phyloP scores from a whole-genome alignment of 1,284 basidiomycete species.

The Cutaneotrichosporon cutaneum region DNA sequence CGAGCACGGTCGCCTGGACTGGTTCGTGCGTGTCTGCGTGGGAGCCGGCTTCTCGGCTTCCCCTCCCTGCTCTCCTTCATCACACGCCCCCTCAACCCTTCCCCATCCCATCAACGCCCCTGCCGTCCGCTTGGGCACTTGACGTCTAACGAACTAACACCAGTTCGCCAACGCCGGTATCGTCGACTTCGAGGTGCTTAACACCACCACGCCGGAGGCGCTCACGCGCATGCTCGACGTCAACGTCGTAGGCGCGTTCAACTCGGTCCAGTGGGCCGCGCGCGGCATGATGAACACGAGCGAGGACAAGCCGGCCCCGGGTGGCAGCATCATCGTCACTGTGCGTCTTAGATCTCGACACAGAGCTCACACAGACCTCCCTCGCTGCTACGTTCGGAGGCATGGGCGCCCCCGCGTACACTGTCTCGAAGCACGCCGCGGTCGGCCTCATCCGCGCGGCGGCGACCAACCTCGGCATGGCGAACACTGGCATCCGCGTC shows the following conservation, averaged over 20 bases:
- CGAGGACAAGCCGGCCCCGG: slow-evolving; percentile 15
- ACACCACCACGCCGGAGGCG: slow-evolving; percentile 11
- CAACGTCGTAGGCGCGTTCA: slow-evolving; percentile 24
- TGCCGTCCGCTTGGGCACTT: too few relatives aligned
- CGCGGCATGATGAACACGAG: slow-evolving; percentile 22
- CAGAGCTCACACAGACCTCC: slow-evolving; percentile 12
- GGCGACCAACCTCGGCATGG: slow-evolving; percentile 18
- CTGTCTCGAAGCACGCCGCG: slow-evolving; percentile 20
- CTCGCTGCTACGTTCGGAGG: slow-evolving; percentile 17
- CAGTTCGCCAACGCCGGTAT: slow-evolving; percentile 25
- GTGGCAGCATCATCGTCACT: slow-evolving; percentile 23
- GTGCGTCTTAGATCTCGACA: slow-evolving; percentile 3
- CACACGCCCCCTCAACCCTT: too few relatives aligned
- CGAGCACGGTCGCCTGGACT: slow-evolving; percentile 22
- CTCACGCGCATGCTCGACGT: slow-evolving; percentile 21
- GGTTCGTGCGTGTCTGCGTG: slow-evolving; percentile 23
- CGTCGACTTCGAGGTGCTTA: slow-evolving; percentile 21
- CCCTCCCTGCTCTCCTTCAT: background rate
- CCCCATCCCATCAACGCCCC: too few relatives aligned
- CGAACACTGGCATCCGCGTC: slow-evolving; percentile 18
- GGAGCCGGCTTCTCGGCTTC: background rate
- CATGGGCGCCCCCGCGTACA: slow-evolving; percentile 22
- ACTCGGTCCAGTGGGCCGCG: slow-evolving; percentile 21
- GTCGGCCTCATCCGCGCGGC: slow-evolving; percentile 20
- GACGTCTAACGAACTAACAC: background rate